Evolutionary conservation across 2,329 filamentous ascomycete genomes (phyloP).

Genomic region (Talaromyces sp.): DNA sequence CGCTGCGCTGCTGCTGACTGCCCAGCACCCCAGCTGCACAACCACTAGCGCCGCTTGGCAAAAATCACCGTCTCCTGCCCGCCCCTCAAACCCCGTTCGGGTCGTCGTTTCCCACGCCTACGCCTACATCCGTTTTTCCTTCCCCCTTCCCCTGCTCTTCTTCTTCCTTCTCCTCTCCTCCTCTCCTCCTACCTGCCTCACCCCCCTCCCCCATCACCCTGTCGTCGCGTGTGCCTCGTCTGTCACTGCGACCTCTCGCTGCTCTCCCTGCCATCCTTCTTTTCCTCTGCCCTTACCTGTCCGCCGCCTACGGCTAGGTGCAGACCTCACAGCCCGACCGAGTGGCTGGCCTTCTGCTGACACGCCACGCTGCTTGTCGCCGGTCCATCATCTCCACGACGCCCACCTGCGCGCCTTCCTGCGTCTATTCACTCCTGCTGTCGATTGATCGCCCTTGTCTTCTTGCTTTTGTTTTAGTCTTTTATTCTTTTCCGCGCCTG

Average conservation of each 20-base stretch:
- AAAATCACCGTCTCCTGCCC: conserved; percentile 25
- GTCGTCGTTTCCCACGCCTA: conserved; percentile 7
- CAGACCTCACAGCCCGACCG: not conserved
- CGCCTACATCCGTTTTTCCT: conserved; percentile 6
- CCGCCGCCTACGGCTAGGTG: not conserved
- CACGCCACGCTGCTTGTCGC: not conserved
- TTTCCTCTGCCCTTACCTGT: not conserved
- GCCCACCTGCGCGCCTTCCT: not conserved
- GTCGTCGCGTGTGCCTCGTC: not conserved
- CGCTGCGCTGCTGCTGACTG: conserved; percentile 19
- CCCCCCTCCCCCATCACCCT: not conserved
- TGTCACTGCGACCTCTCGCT: not conserved
- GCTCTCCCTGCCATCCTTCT: not conserved
- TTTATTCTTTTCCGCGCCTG: not conserved
- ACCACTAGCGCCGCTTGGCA: conserved; percentile 32
- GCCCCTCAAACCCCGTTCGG: conserved; percentile 25
- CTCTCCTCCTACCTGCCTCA: conserved; percentile 6
- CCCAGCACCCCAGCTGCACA: conserved; percentile 22
- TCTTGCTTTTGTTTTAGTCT: not conserved
- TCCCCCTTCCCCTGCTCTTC: conserved; percentile 8
- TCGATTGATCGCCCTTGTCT: not conserved
- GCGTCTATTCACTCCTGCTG: not conserved
- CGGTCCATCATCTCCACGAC: not conserved
- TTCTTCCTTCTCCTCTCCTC: conserved; percentile 11
- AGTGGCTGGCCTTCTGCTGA: conserved; percentile 3